Evolutionary conservation across 495 filamentous ascomycete species (phyloP).

Genomic region (Talaromyces adpressus): DNA sequence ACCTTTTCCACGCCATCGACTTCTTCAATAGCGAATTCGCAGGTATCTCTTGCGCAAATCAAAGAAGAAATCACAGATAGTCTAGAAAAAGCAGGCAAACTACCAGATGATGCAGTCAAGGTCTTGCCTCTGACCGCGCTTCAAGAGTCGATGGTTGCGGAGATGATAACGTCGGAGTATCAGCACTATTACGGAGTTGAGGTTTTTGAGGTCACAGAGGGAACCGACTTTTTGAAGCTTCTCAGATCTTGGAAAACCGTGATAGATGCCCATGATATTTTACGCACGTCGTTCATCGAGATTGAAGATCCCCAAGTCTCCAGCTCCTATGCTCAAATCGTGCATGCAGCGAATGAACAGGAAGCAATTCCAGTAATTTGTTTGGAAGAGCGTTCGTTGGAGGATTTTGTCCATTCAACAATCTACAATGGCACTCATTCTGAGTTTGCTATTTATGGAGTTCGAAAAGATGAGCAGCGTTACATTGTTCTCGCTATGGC

Average conservation of each 20-base stretch:
- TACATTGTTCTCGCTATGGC: constrained; percentile 62
- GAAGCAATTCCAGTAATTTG: constrained; percentile 18
- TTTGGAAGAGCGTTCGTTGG: constrained; percentile 3
- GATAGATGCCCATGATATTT: constrained; percentile 51
- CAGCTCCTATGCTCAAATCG: constrained; percentile 56
- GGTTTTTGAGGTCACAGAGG: constrained; percentile 47
- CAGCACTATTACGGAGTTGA: constrained; percentile 77
- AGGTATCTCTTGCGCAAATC: constrained; percentile 19
- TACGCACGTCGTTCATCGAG: constrained; percentile 62
- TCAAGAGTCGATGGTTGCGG: constrained; percentile 77
- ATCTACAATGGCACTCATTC: not conserved
- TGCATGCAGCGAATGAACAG: constrained; percentile 29
- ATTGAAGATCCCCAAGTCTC: constrained; percentile 49
- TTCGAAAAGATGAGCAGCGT: constrained; percentile 4
- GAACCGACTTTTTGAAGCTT: constrained; percentile 46
- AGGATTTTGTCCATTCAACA: constrained; percentile 4
- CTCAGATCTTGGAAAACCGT: constrained; percentile 53
- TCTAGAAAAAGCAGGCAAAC: constrained; percentile 19
- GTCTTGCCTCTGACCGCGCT: constrained; percentile 68
- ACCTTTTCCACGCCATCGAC: constrained; percentile 11
- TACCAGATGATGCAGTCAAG: constrained; percentile 31
- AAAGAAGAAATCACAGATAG: constrained; percentile 14
- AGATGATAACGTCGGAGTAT: constrained; percentile 64
- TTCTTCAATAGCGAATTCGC: constrained; percentile 6
- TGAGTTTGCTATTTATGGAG: not conserved